Evolutionary conservation across 2,329 filamentous ascomycete genomes (phyloP), one percentile per base, ranked within the genome.

Genomic region (Colletotrichum eleusines): DNA sequence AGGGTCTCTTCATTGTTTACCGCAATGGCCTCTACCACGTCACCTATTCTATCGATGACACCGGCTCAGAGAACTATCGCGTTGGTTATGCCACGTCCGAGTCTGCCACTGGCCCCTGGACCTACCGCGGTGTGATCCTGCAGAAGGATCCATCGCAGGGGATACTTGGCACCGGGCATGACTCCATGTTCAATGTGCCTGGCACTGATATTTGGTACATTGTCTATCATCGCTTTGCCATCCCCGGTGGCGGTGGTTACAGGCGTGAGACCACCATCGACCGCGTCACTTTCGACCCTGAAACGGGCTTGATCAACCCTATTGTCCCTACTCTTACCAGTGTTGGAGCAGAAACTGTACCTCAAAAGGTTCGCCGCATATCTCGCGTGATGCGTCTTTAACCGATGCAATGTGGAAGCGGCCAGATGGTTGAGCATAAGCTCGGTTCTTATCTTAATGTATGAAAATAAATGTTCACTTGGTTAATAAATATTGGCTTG

Each of bases 141-240:
- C 73, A 83, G 64, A 84, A 85, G 76, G 79, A 85, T 50, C 66
- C 73, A 1, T 75, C 76, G 0, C 75, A 80, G 62, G 83, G 82
- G 0, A 84, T 86, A n/a, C 75, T 85, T 7, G 84, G 77, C 0
- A 85, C 84, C 0, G 84, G 84, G 0, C 82, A 85, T 69, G 80
- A 82, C 73, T 84, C 83, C 0, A 80, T 85, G 3, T 73, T 85
- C 23, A 84, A 84, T 50, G 79, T 86, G 2, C 84, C 83, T 0
- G 81, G 80, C 0, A 84, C 83, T 0, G 84, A 86, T 71, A 79
- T 85, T 31, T 86, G 84, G 84, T 85, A 84, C 68, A 85, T 86
- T 40, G 84, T 80, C 0, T 86, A 86, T 59, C 84, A 86, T 71
- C 80, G 84, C 2, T 86, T 86, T 66, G 77, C 74, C 4, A 85